A percentile compares a stretch with the other conserved stretches of the same genome.
These are phyloP conservation scores for Trifolium pratense DNA, from an alignment of 306 rosid genomes.

Conservation along the genomic window DNA sequence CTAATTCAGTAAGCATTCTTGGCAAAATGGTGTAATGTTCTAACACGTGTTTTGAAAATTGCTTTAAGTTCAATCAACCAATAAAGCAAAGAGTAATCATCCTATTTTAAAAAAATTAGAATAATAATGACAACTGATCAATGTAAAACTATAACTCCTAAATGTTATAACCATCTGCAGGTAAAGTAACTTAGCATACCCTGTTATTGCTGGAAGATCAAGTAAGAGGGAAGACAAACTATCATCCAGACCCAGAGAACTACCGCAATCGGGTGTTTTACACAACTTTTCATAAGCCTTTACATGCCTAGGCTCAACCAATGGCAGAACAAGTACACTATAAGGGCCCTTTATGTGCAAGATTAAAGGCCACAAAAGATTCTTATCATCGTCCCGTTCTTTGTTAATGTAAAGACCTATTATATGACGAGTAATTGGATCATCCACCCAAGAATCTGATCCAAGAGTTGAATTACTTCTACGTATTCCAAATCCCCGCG, in stretches of 20 bases:
- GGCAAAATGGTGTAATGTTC: slow-evolving; percentile 7
- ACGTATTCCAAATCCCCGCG: slow-evolving; percentile 77
- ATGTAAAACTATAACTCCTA: slow-evolving; percentile 11
- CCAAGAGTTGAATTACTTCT: slow-evolving; percentile 69
- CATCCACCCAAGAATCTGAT: slow-evolving; percentile 96
- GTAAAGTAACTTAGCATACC: slow-evolving; percentile 88
- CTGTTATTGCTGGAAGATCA: slow-evolving; percentile 93
- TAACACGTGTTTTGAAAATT: neutral
- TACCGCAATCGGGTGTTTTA: slow-evolving; percentile 82
- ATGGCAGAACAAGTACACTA: slow-evolving; percentile 70
- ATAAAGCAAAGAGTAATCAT: neutral
- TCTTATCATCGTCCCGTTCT: slow-evolving; percentile 54
- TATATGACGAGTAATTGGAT: slow-evolving; percentile 85
- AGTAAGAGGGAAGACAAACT: slow-evolving; percentile 84
- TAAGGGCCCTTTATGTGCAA: slow-evolving; percentile 73
- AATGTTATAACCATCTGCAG: slow-evolving; percentile 45
- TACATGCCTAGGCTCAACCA: slow-evolving; percentile 81
- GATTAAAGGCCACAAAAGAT: slow-evolving; percentile 84
- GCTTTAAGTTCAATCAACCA: neutral
- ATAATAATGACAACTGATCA: slow-evolving; percentile 10
- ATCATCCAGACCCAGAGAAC: slow-evolving; percentile 70
- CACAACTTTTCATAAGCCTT: slow-evolving; percentile 67
- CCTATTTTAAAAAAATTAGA: neutral
- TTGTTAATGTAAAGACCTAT: slow-evolving; percentile 67
- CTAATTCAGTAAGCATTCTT: neutral